Evolutionary conservation across 345 rosid species (phyloP).

Genomic region (Isatis tinctoria): DNA sequence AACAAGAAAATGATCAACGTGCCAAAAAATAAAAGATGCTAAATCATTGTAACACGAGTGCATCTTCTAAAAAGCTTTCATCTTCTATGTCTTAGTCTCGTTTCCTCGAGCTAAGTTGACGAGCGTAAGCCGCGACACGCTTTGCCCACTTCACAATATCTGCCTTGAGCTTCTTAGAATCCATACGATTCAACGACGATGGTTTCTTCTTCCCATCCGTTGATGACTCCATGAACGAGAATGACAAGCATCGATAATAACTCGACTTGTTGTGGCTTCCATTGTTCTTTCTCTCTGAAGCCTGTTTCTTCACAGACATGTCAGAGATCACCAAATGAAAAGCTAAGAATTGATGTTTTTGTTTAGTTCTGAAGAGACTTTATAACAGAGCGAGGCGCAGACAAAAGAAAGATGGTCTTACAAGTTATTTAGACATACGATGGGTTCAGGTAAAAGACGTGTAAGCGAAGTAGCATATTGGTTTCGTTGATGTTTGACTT

Average conservation of each 20-base stretch:
- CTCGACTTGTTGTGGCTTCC: constrained; percentile 24
- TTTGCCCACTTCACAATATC: constrained; percentile 85
- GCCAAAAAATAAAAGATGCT: not conserved
- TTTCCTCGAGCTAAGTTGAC: constrained; percentile 60
- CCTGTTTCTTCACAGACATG: constrained; percentile 31
- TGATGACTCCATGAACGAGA: constrained; percentile 45
- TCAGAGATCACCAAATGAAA: not conserved
- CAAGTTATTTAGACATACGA: constrained; percentile 14
- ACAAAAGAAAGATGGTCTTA: constrained; percentile 22
- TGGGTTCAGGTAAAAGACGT: constrained; percentile 18
- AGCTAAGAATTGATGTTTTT: not conserved
- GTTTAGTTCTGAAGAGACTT: not conserved
- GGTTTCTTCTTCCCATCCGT: constrained; percentile 36
- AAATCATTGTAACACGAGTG: not conserved
- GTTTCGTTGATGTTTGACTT: constrained; percentile 16
- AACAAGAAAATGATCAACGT: constrained; percentile 14
- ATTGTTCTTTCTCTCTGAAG: constrained; percentile 17
- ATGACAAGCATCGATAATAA: constrained; percentile 38
- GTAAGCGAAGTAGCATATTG: constrained; percentile 8
- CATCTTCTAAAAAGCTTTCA: not conserved
- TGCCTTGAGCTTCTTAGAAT: constrained; percentile 62
- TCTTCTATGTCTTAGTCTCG: constrained; percentile 11
- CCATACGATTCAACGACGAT: constrained; percentile 42
- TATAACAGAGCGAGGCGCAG: constrained; percentile 12
- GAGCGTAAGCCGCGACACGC: constrained; percentile 68